Evolutionary conservation across 177 flowering plant genomes (phyloP).

Genomic region (Tripterygium wilfordii): DNA sequence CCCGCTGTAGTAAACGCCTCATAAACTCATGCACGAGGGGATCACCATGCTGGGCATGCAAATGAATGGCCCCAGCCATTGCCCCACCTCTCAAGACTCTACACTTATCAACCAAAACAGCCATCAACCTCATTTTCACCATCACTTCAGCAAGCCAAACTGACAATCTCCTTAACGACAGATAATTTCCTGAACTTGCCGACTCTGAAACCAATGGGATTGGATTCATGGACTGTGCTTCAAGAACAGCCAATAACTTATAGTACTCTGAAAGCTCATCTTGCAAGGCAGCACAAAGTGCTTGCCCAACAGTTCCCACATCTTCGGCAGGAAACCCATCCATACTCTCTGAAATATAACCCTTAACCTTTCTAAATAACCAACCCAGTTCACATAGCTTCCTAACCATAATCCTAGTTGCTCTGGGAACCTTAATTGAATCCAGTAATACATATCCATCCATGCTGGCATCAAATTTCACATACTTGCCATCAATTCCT

Average conservation of each 20-base stretch:
- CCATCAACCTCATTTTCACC: slow-evolving; percentile 94
- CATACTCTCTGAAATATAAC: slow-evolving; percentile 79
- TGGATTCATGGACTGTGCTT: slow-evolving; percentile 83
- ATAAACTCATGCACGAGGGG: slow-evolving; percentile 89
- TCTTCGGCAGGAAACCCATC: slow-evolving; percentile 76
- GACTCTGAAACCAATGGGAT: slow-evolving; percentile 73
- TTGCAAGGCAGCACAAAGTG: slow-evolving; percentile 91
- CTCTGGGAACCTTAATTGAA: slow-evolving; percentile 50
- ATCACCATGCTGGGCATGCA: slow-evolving; percentile 95
- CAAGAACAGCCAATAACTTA: slow-evolving; percentile 86
- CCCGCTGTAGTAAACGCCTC: slow-evolving; percentile 76
- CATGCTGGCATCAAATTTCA: slow-evolving; percentile 46
- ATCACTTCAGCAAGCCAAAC: slow-evolving; percentile 97
- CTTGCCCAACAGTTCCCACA: slow-evolving; percentile 93
- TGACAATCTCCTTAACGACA: slow-evolving; percentile 78
- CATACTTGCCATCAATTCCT: slow-evolving; percentile 84
- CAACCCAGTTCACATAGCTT: slow-evolving; percentile 88
- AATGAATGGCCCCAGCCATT: slow-evolving; percentile 98
- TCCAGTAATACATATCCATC: slow-evolving; percentile 66
- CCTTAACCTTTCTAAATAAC: slow-evolving; percentile 84
- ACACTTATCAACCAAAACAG: slow-evolving; percentile 89
- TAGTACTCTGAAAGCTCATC: slow-evolving; percentile 88
- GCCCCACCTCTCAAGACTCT: slow-evolving; percentile 85
- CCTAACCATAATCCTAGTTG: slow-evolving; percentile 56
- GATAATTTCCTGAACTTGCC: slow-evolving; percentile 61